Percentiles rank a stretch among this genome's conserved stretches.
Evolutionary conservation across 2,329 filamentous ascomycete species (phyloP).

Genomic region (Iodosphaeria phyllophila): DNA sequence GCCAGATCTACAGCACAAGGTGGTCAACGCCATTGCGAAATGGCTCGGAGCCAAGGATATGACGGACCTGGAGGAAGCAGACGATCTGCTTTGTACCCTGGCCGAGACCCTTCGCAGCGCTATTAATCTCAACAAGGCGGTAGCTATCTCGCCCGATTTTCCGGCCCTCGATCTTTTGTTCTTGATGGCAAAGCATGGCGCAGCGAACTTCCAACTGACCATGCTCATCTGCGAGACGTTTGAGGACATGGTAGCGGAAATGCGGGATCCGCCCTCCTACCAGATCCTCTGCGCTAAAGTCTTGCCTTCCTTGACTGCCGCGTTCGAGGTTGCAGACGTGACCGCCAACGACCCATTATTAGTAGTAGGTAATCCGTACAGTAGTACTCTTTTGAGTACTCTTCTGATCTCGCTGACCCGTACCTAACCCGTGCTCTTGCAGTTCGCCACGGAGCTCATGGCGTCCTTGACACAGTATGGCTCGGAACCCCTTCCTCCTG

Average conservation of each 20-base stretch:
- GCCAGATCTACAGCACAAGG: slow-evolving; percentile 29
- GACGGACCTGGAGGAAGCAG: slow-evolving; percentile 67
- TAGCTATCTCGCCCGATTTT: slow-evolving; percentile 53
- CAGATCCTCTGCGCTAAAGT: slow-evolving; percentile 68
- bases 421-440: too few relatives aligned
- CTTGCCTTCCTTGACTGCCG: slow-evolving; percentile 69
- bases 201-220: slow-evolving; percentile 78
- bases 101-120: slow-evolving; percentile 72
- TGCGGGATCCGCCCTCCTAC: slow-evolving; percentile 53
- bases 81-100: slow-evolving; percentile 80
- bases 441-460: slow-evolving; percentile 70
- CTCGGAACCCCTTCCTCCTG: slow-evolving; percentile 65
- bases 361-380: slow-evolving; percentile 47
- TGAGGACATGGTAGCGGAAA: slow-evolving; percentile 60
- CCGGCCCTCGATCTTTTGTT: slow-evolving; percentile 73
- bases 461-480: slow-evolving; percentile 67
- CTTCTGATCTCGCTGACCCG: slow-evolving; percentile 5
- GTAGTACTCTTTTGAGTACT: slow-evolving; percentile 1
- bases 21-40: slow-evolving; percentile 44
- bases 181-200: slow-evolving; percentile 71
- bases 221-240: slow-evolving; percentile 81
- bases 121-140: slow-evolving; percentile 59
- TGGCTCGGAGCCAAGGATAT: slow-evolving; percentile 71
- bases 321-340: slow-evolving; percentile 73
- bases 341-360: slow-evolving; percentile 73